Evolutionary conservation across 2,329 filamentous ascomycete species (phyloP), one percentile per base, ranked within the genome.

Genomic region (Aspergillus sclerotialis): DNA sequence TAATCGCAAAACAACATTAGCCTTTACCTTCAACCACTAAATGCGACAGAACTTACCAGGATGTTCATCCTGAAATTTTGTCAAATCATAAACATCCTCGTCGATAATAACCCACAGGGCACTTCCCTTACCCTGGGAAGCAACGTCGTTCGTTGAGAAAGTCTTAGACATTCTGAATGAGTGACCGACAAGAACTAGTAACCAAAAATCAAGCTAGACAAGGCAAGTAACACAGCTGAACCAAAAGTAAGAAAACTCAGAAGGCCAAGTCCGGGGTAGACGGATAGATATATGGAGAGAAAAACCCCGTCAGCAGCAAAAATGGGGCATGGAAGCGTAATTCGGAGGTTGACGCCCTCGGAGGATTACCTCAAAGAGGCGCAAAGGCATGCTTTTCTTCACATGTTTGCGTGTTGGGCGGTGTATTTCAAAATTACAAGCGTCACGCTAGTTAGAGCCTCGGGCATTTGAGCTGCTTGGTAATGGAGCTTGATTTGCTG

Each of bases 51-150:
- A 49, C 58, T 36, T 52, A 66, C 64, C 66, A 51, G 84, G 85
- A 61, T 90, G 84, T 46, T 89, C 83, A 40, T 89, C 81, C 60
- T 86, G 82, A 61, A 90, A 90, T 56, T 80, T 88, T 50, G 88
- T 94, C 52, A 96, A 61, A 58, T 98, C 90, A 64, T 94, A 96
- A 48, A 96, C 90, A 64, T 96, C 90, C 53, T 89, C 84, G 49
- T 96, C 90, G 48, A 96, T 80, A 46, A 93, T 78, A 55, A 96
- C 85, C 78, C 81, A 96, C 42, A 95, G 73, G 58, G 81, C 82
- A 56, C 87, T 79, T 29, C 81, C 65, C 69, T 90, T 94, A 73
- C 87, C 94, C 66, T 96, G 89, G 66, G 84, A 79, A 58, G 89
- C 81, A 44, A 98, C 90, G 60, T 95, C 89, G 69, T 76, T 76